Evolutionary conservation across 129 eudicot genomes (phyloP).

Genomic region (Glebionis coronaria): DNA sequence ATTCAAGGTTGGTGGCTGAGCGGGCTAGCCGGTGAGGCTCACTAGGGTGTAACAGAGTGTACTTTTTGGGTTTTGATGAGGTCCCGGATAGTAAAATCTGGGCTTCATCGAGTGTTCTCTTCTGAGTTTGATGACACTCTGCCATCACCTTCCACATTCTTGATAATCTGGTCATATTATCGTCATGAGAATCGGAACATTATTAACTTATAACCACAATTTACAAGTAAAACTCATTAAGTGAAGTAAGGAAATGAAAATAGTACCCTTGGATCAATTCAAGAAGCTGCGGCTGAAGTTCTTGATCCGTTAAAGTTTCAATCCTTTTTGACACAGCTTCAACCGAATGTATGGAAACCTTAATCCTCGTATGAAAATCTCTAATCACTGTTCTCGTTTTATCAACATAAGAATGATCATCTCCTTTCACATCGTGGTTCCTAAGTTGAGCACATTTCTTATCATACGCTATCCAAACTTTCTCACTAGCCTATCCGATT

Average conservation of each 20-base stretch:
- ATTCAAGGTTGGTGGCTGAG: conserved; percentile 80
- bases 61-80: conserved; percentile 61
- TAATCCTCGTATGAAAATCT: conserved; percentile 78
- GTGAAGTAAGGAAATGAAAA: conserved; percentile 18
- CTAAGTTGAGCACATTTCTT: conserved; percentile 81
- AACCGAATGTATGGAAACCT: conserved; percentile 93
- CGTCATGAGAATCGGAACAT: too few relatives aligned
- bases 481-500: conserved; percentile 72
- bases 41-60: conserved; percentile 54
- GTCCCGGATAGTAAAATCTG: conserved; percentile 84
- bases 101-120: conserved; percentile 88
- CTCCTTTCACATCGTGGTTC: conserved; percentile 84
- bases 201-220: too few relatives aligned
- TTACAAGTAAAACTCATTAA: too few relatives aligned
- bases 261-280: conserved; percentile 85
- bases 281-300: conserved; percentile 88
- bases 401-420: conserved; percentile 61
- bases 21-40: conserved; percentile 90
- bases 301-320: conserved; percentile 88
- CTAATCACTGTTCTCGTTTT: conserved; percentile 77
- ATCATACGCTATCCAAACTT: conserved; percentile 78
- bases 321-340: conserved; percentile 94
- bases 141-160: conserved; percentile 97
- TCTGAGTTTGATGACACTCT: conserved; percentile 87
- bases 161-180: conserved; percentile 52